A percentile compares a stretch with the other conserved stretches of the same genome.
These are phyloP conservation scores for Yamadazyma membranifaciens DNA, from an alignment of 1,139 yeast genomes.

Conservation along the genomic window DNA sequence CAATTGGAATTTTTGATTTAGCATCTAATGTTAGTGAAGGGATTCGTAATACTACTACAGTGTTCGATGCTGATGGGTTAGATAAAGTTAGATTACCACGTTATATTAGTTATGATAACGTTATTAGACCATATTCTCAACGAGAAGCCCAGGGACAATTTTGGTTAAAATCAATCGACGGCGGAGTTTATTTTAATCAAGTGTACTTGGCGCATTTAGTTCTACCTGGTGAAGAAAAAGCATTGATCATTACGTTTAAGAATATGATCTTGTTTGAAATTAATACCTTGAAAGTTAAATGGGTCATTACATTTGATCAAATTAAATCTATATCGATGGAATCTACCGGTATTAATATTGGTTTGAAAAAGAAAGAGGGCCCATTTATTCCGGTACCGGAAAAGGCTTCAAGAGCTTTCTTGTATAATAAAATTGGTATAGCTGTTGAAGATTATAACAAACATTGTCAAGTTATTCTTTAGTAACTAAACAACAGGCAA, in stretches of 20 bases:
- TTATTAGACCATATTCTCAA: conserved; percentile 72
- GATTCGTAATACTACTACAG: conserved; percentile 87
- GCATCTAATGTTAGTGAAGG: conserved; percentile 95
- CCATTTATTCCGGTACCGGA: conserved; percentile 81
- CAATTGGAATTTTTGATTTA: conserved; percentile 89
- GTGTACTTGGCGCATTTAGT: conserved; percentile 82
- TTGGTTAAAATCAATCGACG: conserved; percentile 83
- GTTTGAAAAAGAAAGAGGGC: conserved; percentile 60
- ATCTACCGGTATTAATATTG: conserved; percentile 73
- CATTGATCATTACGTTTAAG: conserved; percentile 72
- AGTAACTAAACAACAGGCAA: too few species aligned
- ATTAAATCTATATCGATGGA: conserved; percentile 73
- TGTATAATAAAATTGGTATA: conserved; percentile 71
- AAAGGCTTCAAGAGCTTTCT: conserved; percentile 55
- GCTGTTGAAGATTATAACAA: conserved; percentile 83
- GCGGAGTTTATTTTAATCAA: conserved; percentile 73
- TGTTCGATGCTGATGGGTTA: conserved; percentile 77
- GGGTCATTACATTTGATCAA: conserved; percentile 65
- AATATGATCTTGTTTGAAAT: conserved; percentile 70
- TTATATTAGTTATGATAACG: conserved; percentile 63
- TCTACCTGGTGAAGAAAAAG: conserved; percentile 76
- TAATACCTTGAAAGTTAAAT: conserved; percentile 56
- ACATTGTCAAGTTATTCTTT: conserved; percentile 44
- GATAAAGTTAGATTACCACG: conserved; percentile 84
- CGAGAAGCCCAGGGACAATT: conserved; percentile 93